Base-by-base conservation (phyloP, 176 grass and related monocot species). In the Carex myosuroides region DNA sequence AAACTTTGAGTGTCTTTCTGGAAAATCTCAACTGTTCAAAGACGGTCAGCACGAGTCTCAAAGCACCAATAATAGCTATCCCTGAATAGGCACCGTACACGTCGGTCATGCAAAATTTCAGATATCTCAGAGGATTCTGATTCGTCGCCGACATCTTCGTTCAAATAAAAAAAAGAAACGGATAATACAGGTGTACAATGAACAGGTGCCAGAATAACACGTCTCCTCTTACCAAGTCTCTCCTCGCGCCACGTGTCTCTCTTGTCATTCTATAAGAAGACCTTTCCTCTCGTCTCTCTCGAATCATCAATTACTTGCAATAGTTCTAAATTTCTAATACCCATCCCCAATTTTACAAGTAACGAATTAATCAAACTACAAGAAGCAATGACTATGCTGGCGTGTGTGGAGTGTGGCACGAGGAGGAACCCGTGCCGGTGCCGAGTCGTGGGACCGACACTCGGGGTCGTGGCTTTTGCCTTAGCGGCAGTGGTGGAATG, bases 351-450 rank as follows among this genome's bases (percentile, higher is more conserved):
- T 50, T 74, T 74, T 73, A 2, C 9, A 50, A 73, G 41, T 50
- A 13, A n/a, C 1, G 5, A 6, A 1, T 39, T 3, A 46, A 73
- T 50, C 42, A 21, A 73, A 10, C 42, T 7, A n/a, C 8, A 59
- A 59, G 41, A 21, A 73, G 1, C 8, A 14, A 84, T 77, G 80
- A 54, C 64, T 61, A 81, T 86, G 50, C 92, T 90, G 52, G 10
- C 78, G 24, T 98, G 92, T 86, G 87, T 94, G 48, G 86, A 94
- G 89, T 98, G 95, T 82, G 95, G 95, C 67, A 94, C 92, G 57
- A 81, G 85, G 81, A 92, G 90, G 84, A 97, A 97, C 90, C 95
- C 95, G 44, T 97, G 95, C 92, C 86, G 91, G 68, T 94, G 95
- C 82, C 91, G 92, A 86, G 90, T 98, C 37, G 73, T 98, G 7